Base-by-base conservation (phyloP, 495 filamentous ascomycete species). In the Annulohypoxylon bovei region DNA sequence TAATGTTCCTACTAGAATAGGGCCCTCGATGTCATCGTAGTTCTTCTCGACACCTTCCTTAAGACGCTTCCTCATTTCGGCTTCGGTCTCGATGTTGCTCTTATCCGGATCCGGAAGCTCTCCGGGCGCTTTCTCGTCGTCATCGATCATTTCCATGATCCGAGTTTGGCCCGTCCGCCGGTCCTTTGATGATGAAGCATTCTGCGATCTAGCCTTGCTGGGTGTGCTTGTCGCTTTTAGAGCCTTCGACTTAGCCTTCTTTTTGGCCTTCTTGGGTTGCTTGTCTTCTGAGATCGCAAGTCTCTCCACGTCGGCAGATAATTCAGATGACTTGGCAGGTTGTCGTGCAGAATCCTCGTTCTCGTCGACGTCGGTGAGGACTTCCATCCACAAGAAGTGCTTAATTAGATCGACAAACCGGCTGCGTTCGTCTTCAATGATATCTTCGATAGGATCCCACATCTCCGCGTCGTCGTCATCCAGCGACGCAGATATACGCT, bases 401-500 rank as follows among this genome's bases (percentile, higher is more conserved):
- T 75, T 71, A 28, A 79, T 78, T 9, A 81, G 72, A 65, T 82
- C 75, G 40, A 85, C 67, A 54, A 80, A 87, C 70, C 68, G 79
- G 6, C 61, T 78, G n/a, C 83, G 73, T 40, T 81, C 80, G 39
- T 87, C 83, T 40, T 82, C 76, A 25, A 82, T 60, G 5, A 82
- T 80, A 68, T 86, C 80, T 60, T 86, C 81, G 44, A 87, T 84
- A 20, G 83, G 85, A 77, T 88, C 85, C 85, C 85, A 88, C 47
- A 81, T 75, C 30, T 76, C 77, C 7, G 68, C 76, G 54, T 76
- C 75, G 9, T 70, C 73, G 32, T 80, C 75, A 12, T 73, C 76
- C 3, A 59, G 61, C 42, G 80, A 65, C 42, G 80, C 68, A 50
- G 74, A 77, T 53, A 85, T 72, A 4, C 80, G 71, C 47, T 85